Evolutionary conservation across 352 stramenopile species (phyloP).

Genomic region (Phytophthora fragariaefolia): DNA sequence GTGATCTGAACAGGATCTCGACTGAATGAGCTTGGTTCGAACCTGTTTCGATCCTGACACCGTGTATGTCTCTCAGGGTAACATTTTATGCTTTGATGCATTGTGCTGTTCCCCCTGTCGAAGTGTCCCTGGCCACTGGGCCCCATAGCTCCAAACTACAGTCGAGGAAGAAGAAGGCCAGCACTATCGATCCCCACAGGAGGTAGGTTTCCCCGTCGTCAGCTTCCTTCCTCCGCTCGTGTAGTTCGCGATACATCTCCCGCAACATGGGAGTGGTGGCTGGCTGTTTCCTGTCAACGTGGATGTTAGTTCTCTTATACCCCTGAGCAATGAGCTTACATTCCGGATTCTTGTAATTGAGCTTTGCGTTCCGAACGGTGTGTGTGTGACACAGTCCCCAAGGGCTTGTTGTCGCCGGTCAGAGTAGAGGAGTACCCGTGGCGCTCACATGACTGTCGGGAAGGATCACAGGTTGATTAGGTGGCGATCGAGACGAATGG

Average conservation of each 20-base stretch:
- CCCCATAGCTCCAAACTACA: conserved; percentile 34
- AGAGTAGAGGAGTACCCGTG: too few species aligned
- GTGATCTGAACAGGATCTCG: conserved; percentile 11
- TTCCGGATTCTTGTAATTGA: conserved; percentile 35
- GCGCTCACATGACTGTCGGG: too few species aligned
- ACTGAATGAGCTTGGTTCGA: neutral
- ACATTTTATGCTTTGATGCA: conserved; percentile 13
- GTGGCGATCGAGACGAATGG: too few species aligned
- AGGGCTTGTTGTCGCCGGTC: too few species aligned
- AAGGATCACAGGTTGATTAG: too few species aligned
- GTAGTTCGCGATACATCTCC: conserved; percentile 8
- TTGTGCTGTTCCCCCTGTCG: neutral
- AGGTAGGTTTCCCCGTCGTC: too few species aligned
- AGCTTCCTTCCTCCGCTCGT: neutral
- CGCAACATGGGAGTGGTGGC: conserved; percentile 36
- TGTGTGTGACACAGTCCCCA: too few species aligned
- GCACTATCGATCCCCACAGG: conserved; percentile 28
- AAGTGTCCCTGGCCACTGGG: neutral
- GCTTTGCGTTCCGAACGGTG: conserved; percentile 18
- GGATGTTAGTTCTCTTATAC: conserved; percentile 35
- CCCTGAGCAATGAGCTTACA: conserved; percentile 32
- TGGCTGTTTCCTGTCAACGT: conserved; percentile 36
- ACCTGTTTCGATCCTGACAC: neutral
- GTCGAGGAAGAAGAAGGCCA: conserved; percentile 35
- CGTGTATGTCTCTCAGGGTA: neutral